phyloP scores from a whole-genome alignment of 805 yeast genomes.

The Saturnispora bothae region DNA sequence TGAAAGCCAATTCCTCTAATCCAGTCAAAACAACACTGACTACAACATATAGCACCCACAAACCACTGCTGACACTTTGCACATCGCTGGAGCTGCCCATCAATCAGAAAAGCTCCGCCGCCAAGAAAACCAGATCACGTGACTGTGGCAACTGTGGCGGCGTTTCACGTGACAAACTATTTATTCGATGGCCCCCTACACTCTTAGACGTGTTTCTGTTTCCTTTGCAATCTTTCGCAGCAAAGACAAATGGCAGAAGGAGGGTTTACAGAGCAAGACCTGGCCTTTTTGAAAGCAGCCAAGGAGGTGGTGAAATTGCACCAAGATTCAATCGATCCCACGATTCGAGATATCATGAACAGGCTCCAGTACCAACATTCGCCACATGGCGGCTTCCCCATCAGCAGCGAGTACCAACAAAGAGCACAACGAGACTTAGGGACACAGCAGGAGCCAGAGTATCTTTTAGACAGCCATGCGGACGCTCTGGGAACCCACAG shows the following conservation, averaged over 20 bases:
- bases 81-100: neutral
- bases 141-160: neutral
- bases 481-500: no score
- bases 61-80: no score
- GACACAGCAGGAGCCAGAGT: neutral
- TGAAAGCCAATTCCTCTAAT: no score
- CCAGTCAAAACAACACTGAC: no score
- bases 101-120: neutral
- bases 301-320: conserved; percentile 44
- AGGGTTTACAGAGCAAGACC: conserved; percentile 36
- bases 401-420: conserved; percentile 17
- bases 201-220: no score
- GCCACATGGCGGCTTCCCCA: conserved; percentile 46
- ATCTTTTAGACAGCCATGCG: neutral
- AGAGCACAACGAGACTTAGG: neutral
- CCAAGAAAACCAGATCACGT: no score
- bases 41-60: no score
- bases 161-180: neutral
- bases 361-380: conserved; percentile 49
- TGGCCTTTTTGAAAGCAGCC: conserved; percentile 46
- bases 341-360: conserved; percentile 46
- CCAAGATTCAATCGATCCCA: conserved; percentile 45
- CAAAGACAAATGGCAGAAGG: neutral
- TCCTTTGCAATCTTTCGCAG: neutral
- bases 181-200: no score